phyloP scores from a whole-genome alignment of 495 filamentous ascomycete genomes.

The Neurospora sp. region DNA sequence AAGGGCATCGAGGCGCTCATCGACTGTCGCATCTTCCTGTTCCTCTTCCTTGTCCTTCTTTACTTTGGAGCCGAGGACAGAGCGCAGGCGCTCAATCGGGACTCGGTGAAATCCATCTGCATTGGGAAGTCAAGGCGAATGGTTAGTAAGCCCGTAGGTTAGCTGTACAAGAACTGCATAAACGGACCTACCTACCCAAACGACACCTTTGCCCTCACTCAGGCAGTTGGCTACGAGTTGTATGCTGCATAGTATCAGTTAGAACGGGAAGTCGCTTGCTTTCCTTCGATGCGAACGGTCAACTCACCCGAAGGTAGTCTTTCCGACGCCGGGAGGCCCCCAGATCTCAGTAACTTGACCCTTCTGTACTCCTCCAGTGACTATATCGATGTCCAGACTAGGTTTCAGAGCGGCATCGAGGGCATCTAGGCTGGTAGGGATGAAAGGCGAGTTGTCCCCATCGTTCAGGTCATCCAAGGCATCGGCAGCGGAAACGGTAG shows the following conservation, averaged over 20 bases:
- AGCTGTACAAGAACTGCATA: slow-evolving; percentile 1
- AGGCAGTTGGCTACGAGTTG: slow-evolving; percentile 59
- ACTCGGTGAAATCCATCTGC: slow-evolving; percentile 27
- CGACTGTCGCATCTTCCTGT: background rate
- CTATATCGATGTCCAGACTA: slow-evolving; percentile 8
- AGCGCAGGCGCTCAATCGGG: slow-evolving; percentile 17
- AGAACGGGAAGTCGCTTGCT: background rate
- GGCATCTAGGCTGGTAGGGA: slow-evolving; percentile 55
- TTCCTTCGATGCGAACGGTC: background rate
- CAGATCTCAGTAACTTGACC: slow-evolving; percentile 83
- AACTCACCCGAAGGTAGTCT: slow-evolving; percentile 69
- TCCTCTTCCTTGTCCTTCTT: slow-evolving; percentile 1
- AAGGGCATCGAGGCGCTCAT: slow-evolving; percentile 7
- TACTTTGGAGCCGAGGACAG: slow-evolving; percentile 3
- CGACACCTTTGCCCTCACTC: slow-evolving; percentile 49
- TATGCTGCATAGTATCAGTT: slow-evolving; percentile 38
- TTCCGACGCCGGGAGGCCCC: slow-evolving; percentile 81
- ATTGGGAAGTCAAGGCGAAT: slow-evolving; percentile 3
- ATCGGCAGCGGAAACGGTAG: slow-evolving; percentile 82
- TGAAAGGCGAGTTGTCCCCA: slow-evolving; percentile 30
- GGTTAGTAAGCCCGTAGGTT: background rate
- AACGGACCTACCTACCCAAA: slow-evolving; percentile 87
- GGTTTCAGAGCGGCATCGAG: slow-evolving; percentile 41
- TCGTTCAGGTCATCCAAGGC: slow-evolving; percentile 55
- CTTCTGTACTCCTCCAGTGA: slow-evolving; percentile 49